phyloP scores from a whole-genome alignment of 1,284 basidiomycete species.

The Tylopilus sp. region DNA sequence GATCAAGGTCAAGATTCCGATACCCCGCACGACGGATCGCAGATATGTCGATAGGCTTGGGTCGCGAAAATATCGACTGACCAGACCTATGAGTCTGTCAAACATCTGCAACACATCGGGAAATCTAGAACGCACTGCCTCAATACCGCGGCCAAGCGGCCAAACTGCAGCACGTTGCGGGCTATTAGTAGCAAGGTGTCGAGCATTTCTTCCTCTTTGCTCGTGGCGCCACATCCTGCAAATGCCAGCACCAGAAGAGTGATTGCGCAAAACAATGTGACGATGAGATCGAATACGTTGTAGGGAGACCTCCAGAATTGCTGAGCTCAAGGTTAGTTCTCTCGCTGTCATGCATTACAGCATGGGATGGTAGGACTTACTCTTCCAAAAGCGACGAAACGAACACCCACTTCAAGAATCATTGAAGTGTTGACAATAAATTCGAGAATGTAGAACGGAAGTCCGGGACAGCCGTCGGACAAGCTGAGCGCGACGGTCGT shows the following conservation, averaged over 20 bases:
- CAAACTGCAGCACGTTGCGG: slow-evolving; percentile 87
- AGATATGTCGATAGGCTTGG: slow-evolving; percentile 87
- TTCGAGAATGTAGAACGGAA: slow-evolving; percentile 86
- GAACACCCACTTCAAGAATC: slow-evolving; percentile 86
- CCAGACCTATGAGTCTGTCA: slow-evolving; percentile 62
- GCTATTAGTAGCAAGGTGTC: slow-evolving; percentile 87
- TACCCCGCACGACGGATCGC: slow-evolving; percentile 65
- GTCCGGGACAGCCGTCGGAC: slow-evolving; percentile 69
- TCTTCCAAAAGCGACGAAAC: slow-evolving; percentile 85
- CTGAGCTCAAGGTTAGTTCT: slow-evolving; percentile 39
- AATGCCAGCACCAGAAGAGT: slow-evolving; percentile 84
- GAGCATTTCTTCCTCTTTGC: slow-evolving; percentile 85
- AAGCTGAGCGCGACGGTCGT: slow-evolving; percentile 88
- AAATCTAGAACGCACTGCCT: slow-evolving; percentile 61
- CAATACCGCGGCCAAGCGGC: slow-evolving; percentile 83
- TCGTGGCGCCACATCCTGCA: slow-evolving; percentile 68
- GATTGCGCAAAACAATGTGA: slow-evolving; percentile 81
- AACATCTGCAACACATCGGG: not conserved
- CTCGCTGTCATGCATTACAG: not conserved
- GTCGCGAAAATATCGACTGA: slow-evolving; percentile 87
- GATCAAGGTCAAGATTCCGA: slow-evolving; percentile 60
- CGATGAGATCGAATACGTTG: slow-evolving; percentile 80
- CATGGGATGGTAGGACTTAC: slow-evolving; percentile 44
- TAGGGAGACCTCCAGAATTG: slow-evolving; percentile 95
- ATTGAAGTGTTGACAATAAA: slow-evolving; percentile 86